These are phyloP conservation scores for Mycena polygramma DNA, from an alignment of 768 basidiomycete species.

Conservation along the genomic window DNA sequence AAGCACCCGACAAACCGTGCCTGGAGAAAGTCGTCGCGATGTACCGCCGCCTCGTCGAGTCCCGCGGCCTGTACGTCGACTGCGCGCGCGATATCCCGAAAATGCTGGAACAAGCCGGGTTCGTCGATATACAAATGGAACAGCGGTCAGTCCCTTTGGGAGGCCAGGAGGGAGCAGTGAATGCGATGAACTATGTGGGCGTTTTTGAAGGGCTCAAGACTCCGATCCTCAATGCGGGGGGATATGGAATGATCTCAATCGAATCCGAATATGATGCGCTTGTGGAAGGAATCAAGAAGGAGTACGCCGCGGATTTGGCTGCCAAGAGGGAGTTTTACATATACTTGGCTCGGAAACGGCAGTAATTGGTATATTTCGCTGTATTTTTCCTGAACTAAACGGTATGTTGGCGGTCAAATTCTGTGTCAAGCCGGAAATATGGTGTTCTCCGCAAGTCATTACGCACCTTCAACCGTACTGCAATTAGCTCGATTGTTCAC, in stretches of 20 bases:
- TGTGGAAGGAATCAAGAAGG: conserved; percentile 15
- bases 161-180: conserved; percentile 27
- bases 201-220: conserved; percentile 26
- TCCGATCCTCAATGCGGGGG: conserved; percentile 28
- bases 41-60: conserved; percentile 15
- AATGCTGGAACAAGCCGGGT: conserved; percentile 28
- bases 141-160: conserved; percentile 18
- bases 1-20: conserved; percentile 23
- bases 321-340: conserved; percentile 23
- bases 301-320: conserved; percentile 25
- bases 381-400: too few relatives aligned
- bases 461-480: too few relatives aligned
- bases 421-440: too few relatives aligned
- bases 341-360: conserved; percentile 30
- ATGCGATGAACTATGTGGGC: conserved; percentile 20
- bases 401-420: too few relatives aligned
- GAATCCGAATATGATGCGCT: conserved; percentile 24
- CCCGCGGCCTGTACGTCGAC: conserved; percentile 18
- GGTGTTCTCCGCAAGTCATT: too few relatives aligned
- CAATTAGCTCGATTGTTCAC: too few relatives aligned
- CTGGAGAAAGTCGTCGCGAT: conserved; percentile 15
- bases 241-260: conserved; percentile 13
- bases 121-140: conserved; percentile 28
- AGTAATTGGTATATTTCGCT: too few relatives aligned
- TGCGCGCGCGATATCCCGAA: conserved; percentile 18